A percentile compares a stretch with the other conserved stretches of the same genome.
Evolutionary conservation across 176 grass and related monocot species (phyloP).

Genomic region (Elaeis guineensis): DNA sequence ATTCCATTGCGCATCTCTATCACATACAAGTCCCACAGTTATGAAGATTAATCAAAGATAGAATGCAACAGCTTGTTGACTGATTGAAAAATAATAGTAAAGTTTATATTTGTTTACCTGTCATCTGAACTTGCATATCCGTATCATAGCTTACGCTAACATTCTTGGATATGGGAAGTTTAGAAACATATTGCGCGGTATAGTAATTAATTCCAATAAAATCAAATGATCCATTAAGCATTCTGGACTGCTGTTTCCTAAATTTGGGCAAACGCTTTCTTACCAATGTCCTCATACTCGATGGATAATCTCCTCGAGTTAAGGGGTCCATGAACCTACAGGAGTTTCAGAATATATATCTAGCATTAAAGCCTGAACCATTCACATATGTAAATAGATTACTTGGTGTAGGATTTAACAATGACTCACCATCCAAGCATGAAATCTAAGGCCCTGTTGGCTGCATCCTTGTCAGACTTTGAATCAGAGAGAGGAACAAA

Average conservation of each 20-base stretch:
- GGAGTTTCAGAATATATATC: neutral
- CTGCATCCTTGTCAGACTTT: conserved; percentile 29
- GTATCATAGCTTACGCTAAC: conserved; percentile 29
- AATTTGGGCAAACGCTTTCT: conserved; percentile 38
- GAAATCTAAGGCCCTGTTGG: conserved; percentile 45
- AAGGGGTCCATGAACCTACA: conserved; percentile 49
- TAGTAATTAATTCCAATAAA: conserved; percentile 75
- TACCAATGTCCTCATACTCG: conserved; percentile 33
- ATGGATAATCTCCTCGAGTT: conserved; percentile 32
- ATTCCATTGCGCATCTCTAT: conserved; percentile 40
- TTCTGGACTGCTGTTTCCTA: conserved; percentile 30
- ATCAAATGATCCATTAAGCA: conserved; percentile 45
- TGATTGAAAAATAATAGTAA: neutral
- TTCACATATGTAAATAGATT: too few relatives aligned
- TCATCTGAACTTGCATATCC: conserved; percentile 33
- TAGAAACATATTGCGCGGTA: conserved; percentile 24
- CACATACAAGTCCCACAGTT: neutral
- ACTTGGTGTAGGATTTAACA: neutral
- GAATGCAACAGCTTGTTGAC: neutral
- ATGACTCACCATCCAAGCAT: conserved; percentile 50
- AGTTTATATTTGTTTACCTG: conserved; percentile 37
- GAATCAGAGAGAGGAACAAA: conserved; percentile 40
- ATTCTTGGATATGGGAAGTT: conserved; percentile 28
- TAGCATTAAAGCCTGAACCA: too few relatives aligned
- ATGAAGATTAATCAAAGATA: neutral